A percentile compares a stretch with the other conserved stretches of the same genome.
These are phyloP conservation scores for Nitzschia inconspicua DNA, from an alignment of 108 stramenopile species.

Conservation along the genomic window DNA sequence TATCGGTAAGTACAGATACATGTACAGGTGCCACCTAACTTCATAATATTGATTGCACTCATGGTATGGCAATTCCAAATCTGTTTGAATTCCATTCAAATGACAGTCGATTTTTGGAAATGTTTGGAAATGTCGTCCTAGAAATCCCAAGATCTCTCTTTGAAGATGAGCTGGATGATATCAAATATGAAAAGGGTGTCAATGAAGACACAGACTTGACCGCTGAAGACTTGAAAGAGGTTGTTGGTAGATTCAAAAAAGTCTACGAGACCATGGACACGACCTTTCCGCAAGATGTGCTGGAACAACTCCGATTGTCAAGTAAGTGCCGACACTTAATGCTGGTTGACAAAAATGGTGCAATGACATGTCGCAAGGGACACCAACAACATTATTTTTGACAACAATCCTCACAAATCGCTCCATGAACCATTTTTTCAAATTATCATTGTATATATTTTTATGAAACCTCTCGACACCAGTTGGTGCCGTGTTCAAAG, in stretches of 20 bases:
- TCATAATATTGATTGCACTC: background rate
- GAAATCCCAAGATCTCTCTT: slow-evolving; percentile 70
- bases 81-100: background rate
- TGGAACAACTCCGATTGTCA: slow-evolving; percentile 65
- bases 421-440: background rate
- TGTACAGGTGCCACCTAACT: background rate
- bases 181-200: slow-evolving; percentile 52
- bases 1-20: slow-evolving; percentile 43
- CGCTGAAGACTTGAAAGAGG: slow-evolving; percentile 49
- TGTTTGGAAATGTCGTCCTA: slow-evolving; percentile 83
- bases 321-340: slow-evolving; percentile 15
- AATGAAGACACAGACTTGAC: slow-evolving; percentile 59
- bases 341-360: background rate
- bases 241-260: slow-evolving; percentile 57
- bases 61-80: background rate
- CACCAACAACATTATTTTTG: background rate
- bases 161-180: slow-evolving; percentile 62
- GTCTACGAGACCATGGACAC: slow-evolving; percentile 51
- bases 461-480: background rate
- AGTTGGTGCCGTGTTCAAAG: slow-evolving; percentile 69
- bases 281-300: slow-evolving; percentile 56
- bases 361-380: background rate
- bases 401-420: background rate
- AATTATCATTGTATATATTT: background rate
- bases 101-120: slow-evolving; percentile 75